These are phyloP conservation scores for Alternaria rosae DNA, from an alignment of 2,329 filamentous ascomycete species.

Conservation along the genomic window DNA sequence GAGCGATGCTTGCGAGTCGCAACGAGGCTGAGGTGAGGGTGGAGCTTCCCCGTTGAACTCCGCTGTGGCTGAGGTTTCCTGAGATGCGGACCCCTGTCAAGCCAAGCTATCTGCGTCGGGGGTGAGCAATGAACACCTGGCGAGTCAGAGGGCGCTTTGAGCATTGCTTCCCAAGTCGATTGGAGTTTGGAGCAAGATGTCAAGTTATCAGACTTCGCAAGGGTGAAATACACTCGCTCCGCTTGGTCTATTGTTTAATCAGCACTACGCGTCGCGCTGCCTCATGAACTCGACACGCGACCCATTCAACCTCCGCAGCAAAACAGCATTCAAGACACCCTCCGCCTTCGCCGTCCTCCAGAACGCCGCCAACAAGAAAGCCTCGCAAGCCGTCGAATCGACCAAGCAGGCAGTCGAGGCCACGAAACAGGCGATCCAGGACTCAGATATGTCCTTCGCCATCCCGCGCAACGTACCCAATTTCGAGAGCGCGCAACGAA, in stretches of 20 bases:
- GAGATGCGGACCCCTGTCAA: conserved; percentile 25
- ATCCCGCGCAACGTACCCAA: conserved; percentile 53
- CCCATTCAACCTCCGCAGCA: conserved; percentile 55
- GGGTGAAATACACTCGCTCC: conserved; percentile 14
- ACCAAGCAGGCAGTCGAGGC: conserved; percentile 45
- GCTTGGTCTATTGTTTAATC: neutral
- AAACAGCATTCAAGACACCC: conserved; percentile 36
- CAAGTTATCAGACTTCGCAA: neutral
- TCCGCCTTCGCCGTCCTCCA: conserved; percentile 44
- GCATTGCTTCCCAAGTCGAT: conserved; percentile 1
- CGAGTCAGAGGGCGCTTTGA: conserved; percentile 14
- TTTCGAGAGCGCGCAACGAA: conserved; percentile 52
- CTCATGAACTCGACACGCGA: conserved; percentile 55
- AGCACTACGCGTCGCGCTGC: conserved; percentile 14
- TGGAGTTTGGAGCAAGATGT: conserved; percentile 9
- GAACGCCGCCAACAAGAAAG: conserved; percentile 38
- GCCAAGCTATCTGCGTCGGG: conserved; percentile 19
- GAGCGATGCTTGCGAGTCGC: conserved; percentile 6
- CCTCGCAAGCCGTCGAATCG: conserved; percentile 32
- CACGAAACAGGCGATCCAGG: conserved; percentile 39
- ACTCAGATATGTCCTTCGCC: conserved; percentile 53
- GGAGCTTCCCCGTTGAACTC: conserved; percentile 23
- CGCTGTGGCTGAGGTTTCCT: conserved; percentile 15
- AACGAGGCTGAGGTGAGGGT: conserved; percentile 18
- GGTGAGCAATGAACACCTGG: conserved; percentile 37